These are phyloP conservation scores for Flaveria brownii DNA, from an alignment of 129 eudicot species.

Conservation along the genomic window DNA sequence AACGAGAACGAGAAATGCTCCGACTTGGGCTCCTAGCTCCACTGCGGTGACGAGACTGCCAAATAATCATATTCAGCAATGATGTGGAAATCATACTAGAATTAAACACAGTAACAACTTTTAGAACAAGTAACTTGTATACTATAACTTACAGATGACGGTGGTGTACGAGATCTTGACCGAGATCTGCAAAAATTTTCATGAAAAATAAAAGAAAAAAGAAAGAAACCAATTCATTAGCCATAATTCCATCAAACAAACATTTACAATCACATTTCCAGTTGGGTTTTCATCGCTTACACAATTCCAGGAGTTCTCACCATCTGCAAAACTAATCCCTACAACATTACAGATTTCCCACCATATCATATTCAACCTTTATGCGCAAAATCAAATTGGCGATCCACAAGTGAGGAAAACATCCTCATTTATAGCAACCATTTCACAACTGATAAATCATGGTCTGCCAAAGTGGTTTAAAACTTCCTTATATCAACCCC, in stretches of 20 bases:
- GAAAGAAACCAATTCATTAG: constrained; percentile 24
- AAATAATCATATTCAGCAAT: background rate
- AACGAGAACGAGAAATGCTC: constrained; percentile 39
- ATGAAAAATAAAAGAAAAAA: background rate
- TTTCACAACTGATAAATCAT: constrained; percentile 11
- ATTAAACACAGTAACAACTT: background rate
- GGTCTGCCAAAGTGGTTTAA: background rate
- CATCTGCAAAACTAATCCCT: constrained; percentile 2
- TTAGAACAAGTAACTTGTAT: background rate
- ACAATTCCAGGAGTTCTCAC: background rate
- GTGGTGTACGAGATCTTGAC: no score
- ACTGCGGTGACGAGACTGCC: constrained; percentile 33
- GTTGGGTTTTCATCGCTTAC: constrained; percentile 7
- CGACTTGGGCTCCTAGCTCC: constrained; percentile 46
- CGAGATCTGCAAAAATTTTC: constrained; percentile 46
- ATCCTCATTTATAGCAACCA: background rate
- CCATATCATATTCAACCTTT: background rate
- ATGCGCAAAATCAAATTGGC: background rate
- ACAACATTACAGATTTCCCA: no score
- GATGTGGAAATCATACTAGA: background rate
- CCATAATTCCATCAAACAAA: constrained; percentile 4
- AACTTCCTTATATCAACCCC: constrained; percentile 12
- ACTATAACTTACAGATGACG: constrained; percentile 43
- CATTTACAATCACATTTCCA: constrained; percentile 7
- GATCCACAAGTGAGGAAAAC: background rate